These are phyloP conservation scores for Fusarium falciforme DNA, from an alignment of 2,329 filamentous ascomycete species.

Conservation along the genomic window DNA sequence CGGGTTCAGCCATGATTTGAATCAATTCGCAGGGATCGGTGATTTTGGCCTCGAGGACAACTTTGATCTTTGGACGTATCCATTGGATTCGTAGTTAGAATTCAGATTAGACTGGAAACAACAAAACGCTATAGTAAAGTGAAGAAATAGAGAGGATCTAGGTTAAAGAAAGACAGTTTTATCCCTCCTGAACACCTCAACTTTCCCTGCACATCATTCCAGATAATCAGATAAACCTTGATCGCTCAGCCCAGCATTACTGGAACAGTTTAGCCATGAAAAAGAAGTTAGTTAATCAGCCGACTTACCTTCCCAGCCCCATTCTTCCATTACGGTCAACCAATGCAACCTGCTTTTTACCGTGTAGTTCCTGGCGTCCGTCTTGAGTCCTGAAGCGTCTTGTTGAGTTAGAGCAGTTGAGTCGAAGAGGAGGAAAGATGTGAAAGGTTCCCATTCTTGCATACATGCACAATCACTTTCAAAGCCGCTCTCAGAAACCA, in stretches of 20 bases:
- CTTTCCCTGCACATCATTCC: not conserved
- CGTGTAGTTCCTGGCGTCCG: not conserved
- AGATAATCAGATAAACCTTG: not conserved
- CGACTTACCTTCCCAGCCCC: conserved; percentile 32
- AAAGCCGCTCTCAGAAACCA: not conserved
- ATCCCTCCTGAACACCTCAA: not conserved
- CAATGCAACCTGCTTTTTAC: conserved; percentile 23
- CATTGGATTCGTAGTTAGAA: not conserved
- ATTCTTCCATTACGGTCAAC: conserved; percentile 26
- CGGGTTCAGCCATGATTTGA: not conserved
- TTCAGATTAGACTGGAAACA: not conserved
- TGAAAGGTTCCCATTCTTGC: not conserved
- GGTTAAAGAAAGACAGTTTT: not conserved
- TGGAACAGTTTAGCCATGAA: not conserved
- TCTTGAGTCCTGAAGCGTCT: not conserved
- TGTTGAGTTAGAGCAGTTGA: not conserved
- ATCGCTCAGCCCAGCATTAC: not conserved
- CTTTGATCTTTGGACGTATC: not conserved
- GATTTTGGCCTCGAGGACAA: not conserved
- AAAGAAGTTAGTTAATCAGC: not conserved
- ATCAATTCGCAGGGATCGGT: not conserved
- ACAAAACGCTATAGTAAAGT: not conserved
- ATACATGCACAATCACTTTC: not conserved
- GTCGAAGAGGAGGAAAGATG: not conserved
- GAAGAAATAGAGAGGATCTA: not conserved